phyloP scores from a whole-genome alignment of 192 early-diverging fungal genomes.

The Coemansia sp. region DNA sequence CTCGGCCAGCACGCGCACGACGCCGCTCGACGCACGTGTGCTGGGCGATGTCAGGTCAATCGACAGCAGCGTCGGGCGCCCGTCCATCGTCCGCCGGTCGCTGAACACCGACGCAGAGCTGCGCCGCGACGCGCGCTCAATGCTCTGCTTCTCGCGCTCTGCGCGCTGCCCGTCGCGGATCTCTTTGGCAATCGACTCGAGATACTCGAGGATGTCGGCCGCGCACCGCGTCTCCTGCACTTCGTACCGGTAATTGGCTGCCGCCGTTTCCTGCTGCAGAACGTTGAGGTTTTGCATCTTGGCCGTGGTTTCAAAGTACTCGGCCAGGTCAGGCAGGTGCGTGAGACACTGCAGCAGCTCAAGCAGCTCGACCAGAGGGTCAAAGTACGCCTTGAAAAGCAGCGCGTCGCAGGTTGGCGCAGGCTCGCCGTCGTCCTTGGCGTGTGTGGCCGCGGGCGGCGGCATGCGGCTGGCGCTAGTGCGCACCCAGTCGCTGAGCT shows the following conservation, averaged over 20 bases:
- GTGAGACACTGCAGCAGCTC: conserved; percentile 82
- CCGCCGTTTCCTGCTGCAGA: conserved; percentile 68
- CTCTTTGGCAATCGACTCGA: conserved; percentile 70
- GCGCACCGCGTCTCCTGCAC: conserved; percentile 72
- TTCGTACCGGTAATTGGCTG: conserved; percentile 85
- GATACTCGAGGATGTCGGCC: conserved; percentile 74
- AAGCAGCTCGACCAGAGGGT: conserved; percentile 74
- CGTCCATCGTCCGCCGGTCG: conserved; percentile 47
- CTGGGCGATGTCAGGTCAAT: conserved; percentile 24
- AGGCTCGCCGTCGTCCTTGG: neutral
- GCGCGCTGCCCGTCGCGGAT: conserved; percentile 55
- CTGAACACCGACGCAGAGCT: conserved; percentile 41
- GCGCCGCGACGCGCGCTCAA: conserved; percentile 33
- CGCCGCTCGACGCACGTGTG: conserved; percentile 15
- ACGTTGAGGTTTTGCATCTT: conserved; percentile 67
- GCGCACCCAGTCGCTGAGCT: conserved; percentile 84
- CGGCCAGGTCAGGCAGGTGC: conserved; percentile 66
- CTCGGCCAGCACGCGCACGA: conserved; percentile 28
- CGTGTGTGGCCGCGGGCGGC: neutral
- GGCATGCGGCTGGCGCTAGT: conserved; percentile 50
- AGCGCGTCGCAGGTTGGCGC: conserved; percentile 16
- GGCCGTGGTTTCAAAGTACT: conserved; percentile 72
- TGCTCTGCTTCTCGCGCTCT: conserved; percentile 36
- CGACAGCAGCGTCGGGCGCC: conserved; percentile 45
- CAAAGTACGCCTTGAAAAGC: conserved; percentile 37